Evolutionary conservation across 768 basidiomycete species (phyloP).

Genomic region (Xerocomus brunneocitrinus): DNA sequence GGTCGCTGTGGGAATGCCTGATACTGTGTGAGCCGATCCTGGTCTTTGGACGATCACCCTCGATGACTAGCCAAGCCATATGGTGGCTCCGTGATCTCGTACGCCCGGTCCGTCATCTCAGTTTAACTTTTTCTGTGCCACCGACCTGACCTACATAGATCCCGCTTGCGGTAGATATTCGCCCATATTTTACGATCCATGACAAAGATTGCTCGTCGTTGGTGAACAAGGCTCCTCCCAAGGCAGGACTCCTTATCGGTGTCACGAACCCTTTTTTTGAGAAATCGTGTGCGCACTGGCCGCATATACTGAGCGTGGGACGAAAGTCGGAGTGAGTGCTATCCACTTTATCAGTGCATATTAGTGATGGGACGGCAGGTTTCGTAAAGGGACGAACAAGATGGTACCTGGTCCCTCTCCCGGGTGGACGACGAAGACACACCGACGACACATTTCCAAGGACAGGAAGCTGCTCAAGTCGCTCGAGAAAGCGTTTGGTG

Average conservation of each 20-base stretch:
- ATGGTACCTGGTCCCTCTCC: constrained; percentile 48
- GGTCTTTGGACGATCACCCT: constrained; percentile 74
- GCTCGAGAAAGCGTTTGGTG: constrained; percentile 57
- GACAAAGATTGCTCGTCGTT: constrained; percentile 75
- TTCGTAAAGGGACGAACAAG: constrained; percentile 1
- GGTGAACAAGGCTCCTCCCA: constrained; percentile 79
- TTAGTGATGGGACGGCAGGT: constrained; percentile 3
- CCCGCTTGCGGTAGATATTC: constrained; percentile 76
- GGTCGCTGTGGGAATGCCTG: constrained; percentile 93
- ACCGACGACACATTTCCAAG: constrained; percentile 82
- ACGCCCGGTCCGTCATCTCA: constrained; percentile 58
- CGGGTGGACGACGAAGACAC: constrained; percentile 74
- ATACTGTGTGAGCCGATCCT: constrained; percentile 88
- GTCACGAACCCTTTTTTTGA: constrained; percentile 89
- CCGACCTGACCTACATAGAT: constrained; percentile 45
- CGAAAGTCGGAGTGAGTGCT: constrained; percentile 40
- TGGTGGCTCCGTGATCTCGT: constrained; percentile 91
- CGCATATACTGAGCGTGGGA: constrained; percentile 74
- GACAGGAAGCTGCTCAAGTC: constrained; percentile 70
- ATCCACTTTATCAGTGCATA: neutral
- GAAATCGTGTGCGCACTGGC: constrained; percentile 78
- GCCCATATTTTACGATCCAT: constrained; percentile 96
- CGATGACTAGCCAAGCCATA: constrained; percentile 79
- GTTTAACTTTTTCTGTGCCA: neutral
- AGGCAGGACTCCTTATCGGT: constrained; percentile 70